phyloP scores from a whole-genome alignment of 2,329 filamentous ascomycete species.

The Cryphonectria carpinicola region DNA sequence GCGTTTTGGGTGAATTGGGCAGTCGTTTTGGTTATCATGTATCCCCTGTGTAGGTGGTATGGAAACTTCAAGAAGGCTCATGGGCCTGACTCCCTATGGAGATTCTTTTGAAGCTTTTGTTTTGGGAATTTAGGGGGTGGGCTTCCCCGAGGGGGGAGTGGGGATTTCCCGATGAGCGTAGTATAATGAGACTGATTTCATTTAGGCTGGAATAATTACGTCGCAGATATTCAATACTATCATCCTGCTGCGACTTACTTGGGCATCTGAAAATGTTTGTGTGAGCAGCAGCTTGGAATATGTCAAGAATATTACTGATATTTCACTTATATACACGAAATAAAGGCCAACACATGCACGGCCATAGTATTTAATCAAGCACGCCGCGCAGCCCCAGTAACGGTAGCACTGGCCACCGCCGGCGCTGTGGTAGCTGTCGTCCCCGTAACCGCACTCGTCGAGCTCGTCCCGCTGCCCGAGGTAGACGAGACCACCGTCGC shows the following conservation, averaged over 20 bases:
- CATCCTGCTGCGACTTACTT: no score
- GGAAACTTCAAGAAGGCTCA: constrained; percentile 48
- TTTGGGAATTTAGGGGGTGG: no score
- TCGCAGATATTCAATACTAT: no score
- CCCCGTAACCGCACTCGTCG: constrained; percentile 15
- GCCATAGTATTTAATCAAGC: neutral
- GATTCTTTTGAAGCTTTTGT: constrained; percentile 44
- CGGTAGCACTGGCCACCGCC: constrained; percentile 14
- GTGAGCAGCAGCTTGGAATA: no score
- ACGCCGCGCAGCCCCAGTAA: constrained; percentile 16
- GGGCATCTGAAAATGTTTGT: no score
- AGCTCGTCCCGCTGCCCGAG: constrained; percentile 3
- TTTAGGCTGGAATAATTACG: neutral
- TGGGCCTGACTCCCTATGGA: constrained; percentile 49
- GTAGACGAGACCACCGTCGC: constrained; percentile 43
- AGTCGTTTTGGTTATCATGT: constrained; percentile 42
- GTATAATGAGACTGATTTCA: neutral
- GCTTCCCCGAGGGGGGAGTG: no score
- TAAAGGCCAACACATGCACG: neutral
- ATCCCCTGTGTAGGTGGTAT: constrained; percentile 48
- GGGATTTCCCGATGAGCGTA: neutral
- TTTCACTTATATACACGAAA: neutral
- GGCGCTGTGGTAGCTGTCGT: constrained; percentile 19
- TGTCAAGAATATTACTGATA: neutral
- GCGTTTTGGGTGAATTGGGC: constrained; percentile 44